Evolutionary conservation across 768 basidiomycete genomes (phyloP).

Genomic region (Hygrophorus russula): DNA sequence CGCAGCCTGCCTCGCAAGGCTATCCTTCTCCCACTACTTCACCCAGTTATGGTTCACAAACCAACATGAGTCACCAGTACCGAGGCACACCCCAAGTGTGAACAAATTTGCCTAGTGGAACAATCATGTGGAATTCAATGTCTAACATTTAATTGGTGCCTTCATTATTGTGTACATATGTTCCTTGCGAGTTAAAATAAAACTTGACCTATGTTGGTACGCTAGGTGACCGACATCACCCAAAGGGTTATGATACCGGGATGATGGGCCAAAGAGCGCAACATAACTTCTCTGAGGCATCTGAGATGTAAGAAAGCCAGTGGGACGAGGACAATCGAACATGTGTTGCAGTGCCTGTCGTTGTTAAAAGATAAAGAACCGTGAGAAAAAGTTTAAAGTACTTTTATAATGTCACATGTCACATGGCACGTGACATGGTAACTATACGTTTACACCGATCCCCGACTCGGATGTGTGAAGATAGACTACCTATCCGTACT

Average conservation of each 20-base stretch:
- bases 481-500: too few relatives aligned
- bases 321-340: constrained; percentile 30
- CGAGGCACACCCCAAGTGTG: background rate
- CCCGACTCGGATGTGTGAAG: too few relatives aligned
- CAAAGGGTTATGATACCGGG: constrained; percentile 21
- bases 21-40: background rate
- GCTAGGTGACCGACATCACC: constrained; percentile 58
- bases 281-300: constrained; percentile 50
- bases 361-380: constrained; percentile 67
- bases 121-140: background rate
- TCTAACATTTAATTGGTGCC: background rate
- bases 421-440: too few relatives aligned
- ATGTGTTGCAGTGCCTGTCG: constrained; percentile 47
- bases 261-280: constrained; percentile 55
- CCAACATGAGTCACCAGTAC: background rate
- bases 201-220: constrained; percentile 45
- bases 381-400: too few relatives aligned
- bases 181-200: too few relatives aligned
- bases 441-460: too few relatives aligned
- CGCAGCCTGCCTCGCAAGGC: too few relatives aligned
- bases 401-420: too few relatives aligned
- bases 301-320: constrained; percentile 39
- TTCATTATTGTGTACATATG: background rate
- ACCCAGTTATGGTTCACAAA: background rate
- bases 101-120: background rate